Base-by-base conservation (phyloP, 2,329 filamentous ascomycete species). In the Aspergillus fumigatus region DNA sequence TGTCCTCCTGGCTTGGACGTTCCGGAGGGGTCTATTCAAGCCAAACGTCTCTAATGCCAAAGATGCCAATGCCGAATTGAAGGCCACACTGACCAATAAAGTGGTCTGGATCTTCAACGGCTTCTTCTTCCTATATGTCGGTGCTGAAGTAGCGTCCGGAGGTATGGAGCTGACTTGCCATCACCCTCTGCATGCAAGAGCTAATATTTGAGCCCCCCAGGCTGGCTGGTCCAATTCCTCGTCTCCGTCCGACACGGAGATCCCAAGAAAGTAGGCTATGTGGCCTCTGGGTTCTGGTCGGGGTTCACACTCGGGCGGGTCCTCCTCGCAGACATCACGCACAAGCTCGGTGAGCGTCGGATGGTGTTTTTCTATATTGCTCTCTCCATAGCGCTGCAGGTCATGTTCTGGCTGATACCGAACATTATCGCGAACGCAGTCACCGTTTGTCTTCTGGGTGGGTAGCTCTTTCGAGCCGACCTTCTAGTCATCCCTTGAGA, bases 71-170 rank as follows among this genome's bases (percentile, higher is more conserved):
- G 54, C 56, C 10, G 62, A 66, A 52, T 43, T 66, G 41, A 58
- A 54, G 19, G 63, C 60, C 5, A 64, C 62, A 3, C 35, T 66
- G 9, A 32, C 55, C 2, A 62, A 62, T 50, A 58, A 54, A 41
- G 49, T 59, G 7, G 60, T 66, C 14, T 66, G 64, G 64, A 61
- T 65, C 35, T 53, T 66, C 32, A 65, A 65, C 32, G 60, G 60
- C 14, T 66, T 66, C 35, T 66, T 65, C 55, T 64, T 66, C 47
- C 57, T 66, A 38, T 66, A 66, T 56, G 59, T 59, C 14, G 64
- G 64, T 10, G 62, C 62, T 17, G 64, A 66, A 45, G 63, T 66
- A 27, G 63, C 59, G 26, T 59, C 61, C 41, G 64, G 64, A n/a
- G 64, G 64, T 66, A 61, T 3, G 54, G 26, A 14, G 2, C 17